A percentile compares a stretch with the other conserved stretches of the same genome.
These are phyloP conservation scores for Metschnikowia vanudenii DNA, from an alignment of 805 yeast genomes.

Conservation along the genomic window DNA sequence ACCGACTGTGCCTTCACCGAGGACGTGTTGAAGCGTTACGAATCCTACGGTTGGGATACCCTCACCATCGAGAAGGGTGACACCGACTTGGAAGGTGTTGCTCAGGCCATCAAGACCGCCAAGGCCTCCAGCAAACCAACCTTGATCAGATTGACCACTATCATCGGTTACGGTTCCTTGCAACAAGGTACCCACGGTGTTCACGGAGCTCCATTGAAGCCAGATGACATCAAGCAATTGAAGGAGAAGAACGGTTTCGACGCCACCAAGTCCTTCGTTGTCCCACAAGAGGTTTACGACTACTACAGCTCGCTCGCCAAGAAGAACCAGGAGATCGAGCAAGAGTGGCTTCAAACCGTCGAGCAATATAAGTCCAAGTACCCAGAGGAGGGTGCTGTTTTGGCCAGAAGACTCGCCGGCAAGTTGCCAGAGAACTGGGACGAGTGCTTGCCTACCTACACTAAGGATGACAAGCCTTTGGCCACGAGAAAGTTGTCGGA, in stretches of 20 bases:
- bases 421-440: slow-evolving; percentile 85
- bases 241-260: slow-evolving; percentile 83
- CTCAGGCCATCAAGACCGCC: slow-evolving; percentile 76
- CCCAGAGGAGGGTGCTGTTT: slow-evolving; percentile 77
- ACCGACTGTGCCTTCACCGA: slow-evolving; percentile 90
- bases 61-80: slow-evolving; percentile 77
- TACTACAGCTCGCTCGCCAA: slow-evolving; percentile 56
- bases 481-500: slow-evolving; percentile 96
- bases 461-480: slow-evolving; percentile 72
- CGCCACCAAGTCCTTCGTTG: slow-evolving; percentile 76
- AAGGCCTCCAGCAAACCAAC: slow-evolving; percentile 86
- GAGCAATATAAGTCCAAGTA: slow-evolving; percentile 61
- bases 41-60: slow-evolving; percentile 94
- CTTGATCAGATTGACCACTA: slow-evolving; percentile 81
- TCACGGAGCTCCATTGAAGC: slow-evolving; percentile 94
- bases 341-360: slow-evolving; percentile 70
- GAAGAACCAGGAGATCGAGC: slow-evolving; percentile 66
- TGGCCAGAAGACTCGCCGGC: slow-evolving; percentile 72
- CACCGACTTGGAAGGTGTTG: slow-evolving; percentile 68
- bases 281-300: slow-evolving; percentile 80
- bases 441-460: slow-evolving; percentile 72
- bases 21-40: slow-evolving; percentile 79
- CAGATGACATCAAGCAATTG: slow-evolving; percentile 87
- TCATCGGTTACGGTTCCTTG: slow-evolving; percentile 91
- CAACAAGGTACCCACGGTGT: slow-evolving; percentile 85